Evolutionary conservation across 1,284 basidiomycete genomes (phyloP).

Genomic region (Vanrija sp.): DNA sequence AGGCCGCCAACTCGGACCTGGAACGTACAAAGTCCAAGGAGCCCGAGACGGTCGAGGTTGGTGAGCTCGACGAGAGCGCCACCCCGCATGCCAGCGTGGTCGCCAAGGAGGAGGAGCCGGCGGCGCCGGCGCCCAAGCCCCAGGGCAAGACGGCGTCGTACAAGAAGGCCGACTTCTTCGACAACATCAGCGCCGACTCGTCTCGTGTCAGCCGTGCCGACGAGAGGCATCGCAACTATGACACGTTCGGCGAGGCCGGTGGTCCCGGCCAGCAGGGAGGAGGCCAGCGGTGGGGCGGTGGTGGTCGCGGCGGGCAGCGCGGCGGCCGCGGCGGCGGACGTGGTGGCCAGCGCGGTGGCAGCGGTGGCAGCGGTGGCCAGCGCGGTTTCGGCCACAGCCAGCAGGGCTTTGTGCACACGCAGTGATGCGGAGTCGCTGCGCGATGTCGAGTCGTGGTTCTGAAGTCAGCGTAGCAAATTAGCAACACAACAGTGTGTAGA

Average conservation of each 20-base stretch:
- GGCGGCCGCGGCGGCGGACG: conserved; percentile 19
- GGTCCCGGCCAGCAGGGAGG: conserved; percentile 13
- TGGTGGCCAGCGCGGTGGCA: conserved; percentile 6
- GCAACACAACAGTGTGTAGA: too few relatives aligned
- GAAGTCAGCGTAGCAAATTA: too few relatives aligned
- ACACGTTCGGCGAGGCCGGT: conserved; percentile 46
- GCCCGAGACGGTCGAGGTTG: conserved; percentile 7
- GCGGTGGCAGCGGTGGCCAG: too few relatives aligned
- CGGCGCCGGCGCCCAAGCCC: conserved; percentile 1
- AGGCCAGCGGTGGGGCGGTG: conserved; percentile 8
- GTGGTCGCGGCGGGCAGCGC: conserved; percentile 5
- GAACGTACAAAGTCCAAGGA: neutral
- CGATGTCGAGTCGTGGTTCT: too few relatives aligned
- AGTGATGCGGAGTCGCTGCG: too few relatives aligned
- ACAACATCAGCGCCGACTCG: conserved; percentile 33
- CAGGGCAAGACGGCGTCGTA: conserved; percentile 19
- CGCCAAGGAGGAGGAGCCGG: conserved; percentile 4
- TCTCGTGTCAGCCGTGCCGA: conserved; percentile 34
- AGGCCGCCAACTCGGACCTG: conserved; percentile 7
- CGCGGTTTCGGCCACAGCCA: conserved; percentile 11
- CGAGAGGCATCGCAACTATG: conserved; percentile 41
- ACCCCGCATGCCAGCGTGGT: conserved; percentile 32
- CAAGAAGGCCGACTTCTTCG: conserved; percentile 44
- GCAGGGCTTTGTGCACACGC: neutral
- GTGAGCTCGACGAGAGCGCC: conserved; percentile 19